Base-by-base conservation (phyloP, 345 rosid species). In the Aethionema arabicum region DNA sequence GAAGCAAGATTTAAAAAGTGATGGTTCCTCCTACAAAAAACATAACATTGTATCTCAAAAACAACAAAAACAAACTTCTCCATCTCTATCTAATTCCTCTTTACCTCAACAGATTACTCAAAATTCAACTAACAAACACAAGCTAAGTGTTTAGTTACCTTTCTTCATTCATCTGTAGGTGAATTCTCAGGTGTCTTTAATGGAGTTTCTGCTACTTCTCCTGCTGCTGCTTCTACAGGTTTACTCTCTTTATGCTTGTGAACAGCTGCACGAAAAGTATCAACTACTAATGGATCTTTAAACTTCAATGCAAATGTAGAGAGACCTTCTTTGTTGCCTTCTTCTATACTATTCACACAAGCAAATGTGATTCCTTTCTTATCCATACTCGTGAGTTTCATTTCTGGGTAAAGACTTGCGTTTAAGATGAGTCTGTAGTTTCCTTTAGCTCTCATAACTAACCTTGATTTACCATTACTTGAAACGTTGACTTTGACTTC, bases 361-460 rank as follows among this genome's bases (percentile, higher is more conserved):
- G 92, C 95, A 74, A 93, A 93, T 29, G 96, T 87, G 66, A 93
- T 69, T 52, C 99, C 99, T 63, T 79, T 84, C 66, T 90, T 93
- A n/a, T 93, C 99, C 99, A 93, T 93, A 66, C 70, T 75, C 7
- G 97, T 61, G 29, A 93, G 91, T 84, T 87, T 93, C 95, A 93
- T 93, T 59, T 90, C 99, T 3, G 95, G 78, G 67, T 76, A 93
- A 32, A 93, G 90, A 52, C 86, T 83, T 0, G 99, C 97, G 72
- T 93, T 93, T 71, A 93, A 68, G 63, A 90, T 83, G 76, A 93
- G 73, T 78, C 97, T 79, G 80, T 78, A 84, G 76, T 93, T 87
- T 59, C 99, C 99, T 76, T 76, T 82, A 31, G 95, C 76, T 79
- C 99, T 85, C 99, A 93, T 93, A 4, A 93, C 70, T 15, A 93